Evolutionary conservation across 2,329 filamentous ascomycete species (phyloP).

Genomic region (Aspergillus arachidicola): DNA sequence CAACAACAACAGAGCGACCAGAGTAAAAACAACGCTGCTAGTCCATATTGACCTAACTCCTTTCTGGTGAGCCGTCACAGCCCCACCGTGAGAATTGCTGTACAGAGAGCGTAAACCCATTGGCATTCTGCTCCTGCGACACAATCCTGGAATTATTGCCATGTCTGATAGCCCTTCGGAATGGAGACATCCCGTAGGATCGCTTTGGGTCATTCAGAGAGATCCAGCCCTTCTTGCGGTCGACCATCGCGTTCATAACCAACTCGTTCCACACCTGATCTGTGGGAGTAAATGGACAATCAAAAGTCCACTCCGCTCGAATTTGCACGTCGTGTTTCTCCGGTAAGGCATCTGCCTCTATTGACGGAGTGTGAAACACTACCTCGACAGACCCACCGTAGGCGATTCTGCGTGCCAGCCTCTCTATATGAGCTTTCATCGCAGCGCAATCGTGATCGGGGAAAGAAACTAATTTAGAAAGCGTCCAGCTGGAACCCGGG

Average conservation of each 20-base stretch:
- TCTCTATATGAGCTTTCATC: conserved; percentile 8
- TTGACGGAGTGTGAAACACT: not conserved
- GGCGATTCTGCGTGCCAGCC: not conserved
- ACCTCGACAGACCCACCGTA: conserved; percentile 3
- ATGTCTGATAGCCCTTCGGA: conserved; percentile 5
- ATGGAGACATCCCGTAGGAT: conserved; percentile 6
- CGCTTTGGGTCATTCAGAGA: not conserved
- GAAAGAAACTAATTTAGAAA: not conserved
- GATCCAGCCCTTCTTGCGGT: conserved; percentile 4
- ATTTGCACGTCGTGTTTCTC: not conserved
- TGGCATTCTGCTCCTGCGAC: not conserved
- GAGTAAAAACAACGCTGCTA: not conserved
- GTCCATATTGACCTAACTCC: not conserved
- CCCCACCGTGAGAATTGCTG: not conserved
- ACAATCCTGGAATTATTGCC: not conserved
- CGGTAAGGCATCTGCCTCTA: conserved; percentile 3
- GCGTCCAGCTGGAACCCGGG: conserved; percentile 1
- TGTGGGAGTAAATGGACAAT: not conserved
- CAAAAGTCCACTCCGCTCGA: conserved; percentile 5
- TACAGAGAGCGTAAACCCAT: not conserved
- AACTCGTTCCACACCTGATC: not conserved
- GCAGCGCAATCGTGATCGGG: not conserved
- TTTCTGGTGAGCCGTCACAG: not conserved
- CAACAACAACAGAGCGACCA: not conserved
- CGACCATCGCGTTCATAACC: conserved; percentile 7